These are phyloP conservation scores for Lentinula boryana DNA, from an alignment of 768 basidiomycete genomes.

Conservation along the genomic window DNA sequence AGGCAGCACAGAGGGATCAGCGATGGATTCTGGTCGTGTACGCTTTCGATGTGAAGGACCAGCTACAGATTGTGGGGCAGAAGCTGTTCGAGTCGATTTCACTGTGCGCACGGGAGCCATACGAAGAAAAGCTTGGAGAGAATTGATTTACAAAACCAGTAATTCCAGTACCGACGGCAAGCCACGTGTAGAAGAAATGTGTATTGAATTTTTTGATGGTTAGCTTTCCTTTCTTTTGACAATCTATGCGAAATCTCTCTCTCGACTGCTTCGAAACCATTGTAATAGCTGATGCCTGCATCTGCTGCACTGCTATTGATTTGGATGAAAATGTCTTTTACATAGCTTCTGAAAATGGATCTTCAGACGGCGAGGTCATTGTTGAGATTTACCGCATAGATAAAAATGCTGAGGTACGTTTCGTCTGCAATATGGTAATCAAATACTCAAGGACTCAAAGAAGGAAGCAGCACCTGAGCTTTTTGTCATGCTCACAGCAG, in stretches of 20 bases:
- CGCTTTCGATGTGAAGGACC: slow-evolving; percentile 20
- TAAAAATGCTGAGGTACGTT: slow-evolving; percentile 6
- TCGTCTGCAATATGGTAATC: not conserved
- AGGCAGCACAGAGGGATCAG: slow-evolving; percentile 32
- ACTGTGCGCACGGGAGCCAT: slow-evolving; percentile 15
- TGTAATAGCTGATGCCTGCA: slow-evolving; percentile 20
- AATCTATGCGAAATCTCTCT: slow-evolving; percentile 44
- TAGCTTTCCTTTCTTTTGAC: not conserved
- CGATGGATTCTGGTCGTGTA: slow-evolving; percentile 15
- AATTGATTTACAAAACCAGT: not conserved
- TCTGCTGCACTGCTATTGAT: slow-evolving; percentile 51
- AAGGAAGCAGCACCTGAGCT: slow-evolving; percentile 15
- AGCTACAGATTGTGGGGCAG: slow-evolving; percentile 9
- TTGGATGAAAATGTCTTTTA: slow-evolving; percentile 58
- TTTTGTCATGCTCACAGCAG: slow-evolving; percentile 31
- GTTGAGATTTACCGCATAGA: slow-evolving; percentile 53
- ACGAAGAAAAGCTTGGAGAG: not conserved
- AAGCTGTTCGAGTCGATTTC: slow-evolving; percentile 1
- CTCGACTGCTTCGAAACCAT: slow-evolving; percentile 27
- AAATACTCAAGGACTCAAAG: not conserved
- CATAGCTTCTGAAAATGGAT: slow-evolving; percentile 45
- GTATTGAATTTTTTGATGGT: not conserved
- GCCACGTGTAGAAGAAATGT: not conserved
- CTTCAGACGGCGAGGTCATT: slow-evolving; percentile 42
- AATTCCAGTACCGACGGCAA: not conserved